These are phyloP conservation scores for Aspergillus sclerotioniger DNA, from an alignment of 495 filamentous ascomycete genomes.

Conservation along the genomic window DNA sequence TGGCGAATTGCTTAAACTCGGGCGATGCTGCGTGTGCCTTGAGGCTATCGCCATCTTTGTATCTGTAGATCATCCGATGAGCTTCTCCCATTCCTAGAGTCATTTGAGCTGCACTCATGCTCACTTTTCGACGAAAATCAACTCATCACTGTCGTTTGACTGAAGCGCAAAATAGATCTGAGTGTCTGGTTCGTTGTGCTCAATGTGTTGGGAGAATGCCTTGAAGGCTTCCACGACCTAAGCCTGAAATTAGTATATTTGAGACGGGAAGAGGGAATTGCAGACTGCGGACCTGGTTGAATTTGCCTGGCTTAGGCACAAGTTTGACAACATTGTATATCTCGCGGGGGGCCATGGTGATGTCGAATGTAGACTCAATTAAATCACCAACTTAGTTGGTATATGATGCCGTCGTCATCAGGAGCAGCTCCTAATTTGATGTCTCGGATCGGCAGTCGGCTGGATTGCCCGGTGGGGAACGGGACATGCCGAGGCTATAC, in stretches of 20 bases:
- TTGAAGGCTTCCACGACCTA: conserved; percentile 17
- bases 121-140: conserved; percentile 20
- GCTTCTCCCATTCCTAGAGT: neutral
- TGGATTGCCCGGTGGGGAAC: neutral
- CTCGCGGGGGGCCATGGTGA: conserved; percentile 4
- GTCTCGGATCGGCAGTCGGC: neutral
- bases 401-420: too few species aligned
- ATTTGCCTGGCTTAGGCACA: conserved; percentile 17
- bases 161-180: conserved; percentile 19
- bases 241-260: neutral
- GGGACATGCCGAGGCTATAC: conserved; percentile 10
- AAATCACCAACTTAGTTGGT: neutral
- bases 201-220: conserved; percentile 14
- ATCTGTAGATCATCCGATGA: conserved; percentile 9
- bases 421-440: too few species aligned
- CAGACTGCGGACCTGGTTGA: conserved; percentile 6
- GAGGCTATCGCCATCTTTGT: conserved; percentile 17
- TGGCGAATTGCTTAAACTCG: conserved; percentile 18
- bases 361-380: neutral
- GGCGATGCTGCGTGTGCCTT: conserved; percentile 17
- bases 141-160: conserved; percentile 12
- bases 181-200: conserved; percentile 13
- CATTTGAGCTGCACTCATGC: neutral
- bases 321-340: conserved; percentile 19
- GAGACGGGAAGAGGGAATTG: neutral